These are phyloP conservation scores for Nannochloropsis salina DNA, from an alignment of 108 stramenopile genomes.

Conservation along the genomic window DNA sequence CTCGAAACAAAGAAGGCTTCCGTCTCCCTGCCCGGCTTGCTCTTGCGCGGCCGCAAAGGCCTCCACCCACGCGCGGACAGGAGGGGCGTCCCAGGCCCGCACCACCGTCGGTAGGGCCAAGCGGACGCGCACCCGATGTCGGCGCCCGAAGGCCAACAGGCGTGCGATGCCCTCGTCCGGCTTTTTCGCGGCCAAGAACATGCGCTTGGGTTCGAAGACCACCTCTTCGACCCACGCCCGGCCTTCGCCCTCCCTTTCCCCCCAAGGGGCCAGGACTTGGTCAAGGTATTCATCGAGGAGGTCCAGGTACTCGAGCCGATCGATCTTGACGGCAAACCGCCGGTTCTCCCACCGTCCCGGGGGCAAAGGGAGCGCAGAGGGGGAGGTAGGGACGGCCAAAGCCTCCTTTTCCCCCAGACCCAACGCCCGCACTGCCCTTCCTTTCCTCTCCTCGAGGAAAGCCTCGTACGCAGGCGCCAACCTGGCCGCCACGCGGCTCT, in stretches of 20 bases:
- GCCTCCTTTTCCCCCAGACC: not conserved
- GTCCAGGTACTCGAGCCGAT: conserved; percentile 12
- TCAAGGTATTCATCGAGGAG: not conserved
- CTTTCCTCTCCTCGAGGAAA: not conserved
- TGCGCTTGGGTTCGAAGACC: not conserved
- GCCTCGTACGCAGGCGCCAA: not conserved
- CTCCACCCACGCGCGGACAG: not conserved
- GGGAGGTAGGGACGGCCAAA: not conserved
- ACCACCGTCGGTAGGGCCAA: conserved; percentile 19
- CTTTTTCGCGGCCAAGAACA: not conserved
- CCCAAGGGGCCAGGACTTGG: not conserved
- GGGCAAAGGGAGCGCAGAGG: conserved; percentile 10
- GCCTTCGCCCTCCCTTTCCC: not conserved
- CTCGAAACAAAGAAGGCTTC: not conserved
- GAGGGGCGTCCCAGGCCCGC: not conserved
- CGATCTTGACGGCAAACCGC: not conserved
- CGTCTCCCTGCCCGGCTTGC: not conserved
- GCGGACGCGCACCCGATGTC: not conserved
- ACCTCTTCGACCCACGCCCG: not conserved
- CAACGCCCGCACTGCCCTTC: not conserved
- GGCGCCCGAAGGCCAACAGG: not conserved
- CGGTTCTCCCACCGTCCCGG: not conserved
- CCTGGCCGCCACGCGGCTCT: not conserved
- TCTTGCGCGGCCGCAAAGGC: not conserved
- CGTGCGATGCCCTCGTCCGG: not conserved